Evolutionary conservation across 1,284 basidiomycete species (phyloP).

Genomic region (Termitomyces sp.): DNA sequence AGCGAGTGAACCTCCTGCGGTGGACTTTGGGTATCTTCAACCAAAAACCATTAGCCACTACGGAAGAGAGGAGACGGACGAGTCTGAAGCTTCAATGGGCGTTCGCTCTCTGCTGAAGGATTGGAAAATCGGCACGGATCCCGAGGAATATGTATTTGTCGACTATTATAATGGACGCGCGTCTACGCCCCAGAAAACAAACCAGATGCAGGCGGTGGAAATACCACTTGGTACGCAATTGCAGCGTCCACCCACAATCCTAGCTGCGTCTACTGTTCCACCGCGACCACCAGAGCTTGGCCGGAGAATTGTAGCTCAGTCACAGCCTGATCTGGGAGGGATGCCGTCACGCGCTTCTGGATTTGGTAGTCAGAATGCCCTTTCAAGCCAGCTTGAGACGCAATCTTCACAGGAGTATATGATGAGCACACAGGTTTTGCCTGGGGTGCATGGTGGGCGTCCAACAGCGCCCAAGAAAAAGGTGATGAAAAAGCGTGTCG

Average conservation of each 20-base stretch:
- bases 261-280: constrained; percentile 22
- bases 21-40: constrained; percentile 57
- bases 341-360: constrained; percentile 5
- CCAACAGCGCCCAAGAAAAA: constrained; percentile 48
- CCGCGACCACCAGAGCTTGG: constrained; percentile 14
- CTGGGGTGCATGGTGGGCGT: constrained; percentile 68
- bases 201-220: constrained; percentile 4
- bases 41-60: constrained; percentile 36
- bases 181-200: constrained; percentile 9
- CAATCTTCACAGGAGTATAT: constrained; percentile 43
- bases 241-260: constrained; percentile 33
- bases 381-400: constrained; percentile 15
- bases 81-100: constrained; percentile 39
- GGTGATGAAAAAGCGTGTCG: constrained; percentile 60
- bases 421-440: constrained; percentile 64
- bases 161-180: constrained; percentile 47
- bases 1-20: constrained; percentile 43
- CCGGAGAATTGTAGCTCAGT: constrained; percentile 8
- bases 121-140: constrained; percentile 56
- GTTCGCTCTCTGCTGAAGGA: constrained; percentile 60
- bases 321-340: constrained; percentile 9
- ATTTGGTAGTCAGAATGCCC: constrained; percentile 15
- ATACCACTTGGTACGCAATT: constrained; percentile 3
- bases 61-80: constrained; percentile 18
- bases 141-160: constrained; percentile 42